A percentile compares a stretch with the other conserved stretches of the same genome.
These are phyloP conservation scores for Ganoderma resinaceum DNA, from an alignment of 1,284 basidiomycete genomes.

Conservation along the genomic window DNA sequence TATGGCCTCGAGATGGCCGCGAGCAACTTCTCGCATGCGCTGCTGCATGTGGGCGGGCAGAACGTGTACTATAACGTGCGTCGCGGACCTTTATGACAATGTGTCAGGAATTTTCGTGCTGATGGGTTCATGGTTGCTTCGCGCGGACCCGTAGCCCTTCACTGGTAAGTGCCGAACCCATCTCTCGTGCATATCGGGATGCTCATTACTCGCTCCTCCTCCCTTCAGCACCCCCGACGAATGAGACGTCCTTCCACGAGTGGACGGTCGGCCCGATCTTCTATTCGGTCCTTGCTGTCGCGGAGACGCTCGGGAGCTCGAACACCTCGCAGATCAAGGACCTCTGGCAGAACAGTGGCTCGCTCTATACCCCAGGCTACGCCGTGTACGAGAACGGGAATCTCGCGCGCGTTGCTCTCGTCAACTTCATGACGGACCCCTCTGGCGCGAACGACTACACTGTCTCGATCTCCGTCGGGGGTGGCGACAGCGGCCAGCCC, in stretches of 20 bases:
- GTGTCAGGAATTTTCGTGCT: not conserved
- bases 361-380: constrained; percentile 71
- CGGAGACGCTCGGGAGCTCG: constrained; percentile 71
- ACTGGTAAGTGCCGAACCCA: constrained; percentile 44
- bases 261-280: constrained; percentile 75
- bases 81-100: not conserved
- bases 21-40: constrained; percentile 60
- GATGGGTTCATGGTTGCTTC: not conserved
- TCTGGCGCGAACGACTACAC: constrained; percentile 58
- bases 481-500: constrained; percentile 46
- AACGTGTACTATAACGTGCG: constrained; percentile 70
- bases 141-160: constrained; percentile 41
- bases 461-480: constrained; percentile 52
- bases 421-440: constrained; percentile 72
- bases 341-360: constrained; percentile 55
- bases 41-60: constrained; percentile 72
- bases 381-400: constrained; percentile 71
- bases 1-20: constrained; percentile 70
- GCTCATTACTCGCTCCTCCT: constrained; percentile 8
- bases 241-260: constrained; percentile 59
- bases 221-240: constrained; percentile 61
- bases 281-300: constrained; percentile 72
- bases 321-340: constrained; percentile 69
- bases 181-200: not conserved
- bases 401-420: constrained; percentile 64